Base-by-base conservation (phyloP, 192 early-diverging fungal species). In the Physocladia obscura region DNA sequence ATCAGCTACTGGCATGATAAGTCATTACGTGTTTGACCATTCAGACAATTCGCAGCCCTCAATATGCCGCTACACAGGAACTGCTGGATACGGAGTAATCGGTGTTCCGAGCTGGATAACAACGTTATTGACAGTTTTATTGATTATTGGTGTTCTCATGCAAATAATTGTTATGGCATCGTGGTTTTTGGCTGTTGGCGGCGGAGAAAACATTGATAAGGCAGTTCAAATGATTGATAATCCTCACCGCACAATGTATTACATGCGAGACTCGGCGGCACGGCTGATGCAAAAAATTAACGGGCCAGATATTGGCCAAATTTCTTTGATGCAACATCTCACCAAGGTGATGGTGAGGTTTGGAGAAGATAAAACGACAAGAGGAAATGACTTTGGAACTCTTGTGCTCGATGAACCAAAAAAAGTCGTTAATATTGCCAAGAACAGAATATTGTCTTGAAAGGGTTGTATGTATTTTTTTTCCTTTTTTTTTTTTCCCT, bases 401-500 rank as follows among this genome's bases (percentile, higher is more conserved):
- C 40, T 62, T 4, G 47, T 22, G 36, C 29, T 62, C 8, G 60
- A 62, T 48, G 60, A 62, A 40, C 60, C 60, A 17, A 62, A 48
- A 48, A 11, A 24, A 24, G 60, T 62, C 19, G 60, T 62, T 40
- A 62, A 62, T n/a, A 62, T 62, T 22, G 5, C n/a, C 5, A 62
- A 47, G 40, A 29, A 62, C 27, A 8, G 60, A n/a, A n/a, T n/a
- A n/a, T n/a, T n/a, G n/a, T n/a, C n/a, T n/a, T n/a, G n/a, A n/a
- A n/a, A n/a, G n/a, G n/a, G n/a, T n/a, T n/a, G n/a, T n/a, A n/a
- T n/a, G n/a, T n/a, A n/a, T n/a, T n/a, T n/a, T n/a, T n/a, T n/a
- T n/a, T n/a, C n/a, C n/a, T n/a, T n/a, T n/a, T n/a, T n/a, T n/a
- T n/a, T n/a, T n/a, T n/a, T n/a, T n/a, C n/a, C n/a, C n/a, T n/a